A percentile compares a stretch with the other conserved stretches of the same genome.
These are phyloP conservation scores for Xylaria sp. DNA, from an alignment of 2,329 filamentous ascomycete genomes.

Conservation along the genomic window DNA sequence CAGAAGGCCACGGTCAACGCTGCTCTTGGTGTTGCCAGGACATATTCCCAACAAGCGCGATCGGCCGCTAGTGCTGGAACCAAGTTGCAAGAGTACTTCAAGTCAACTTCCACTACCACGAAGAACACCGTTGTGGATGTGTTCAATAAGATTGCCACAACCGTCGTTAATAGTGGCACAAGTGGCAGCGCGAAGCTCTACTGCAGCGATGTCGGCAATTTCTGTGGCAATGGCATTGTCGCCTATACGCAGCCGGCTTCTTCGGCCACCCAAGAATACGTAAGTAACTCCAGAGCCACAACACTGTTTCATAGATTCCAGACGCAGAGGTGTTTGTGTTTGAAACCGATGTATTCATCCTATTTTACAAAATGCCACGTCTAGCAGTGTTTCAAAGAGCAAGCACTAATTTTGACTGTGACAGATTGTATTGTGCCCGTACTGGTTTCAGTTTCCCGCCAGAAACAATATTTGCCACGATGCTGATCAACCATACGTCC, in stretches of 20 bases:
- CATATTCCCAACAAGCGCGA: constrained; percentile 1
- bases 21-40: constrained; percentile 5
- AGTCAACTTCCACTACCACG: constrained; percentile 11
- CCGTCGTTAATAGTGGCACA: constrained; percentile 8
- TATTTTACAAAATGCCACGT: not conserved
- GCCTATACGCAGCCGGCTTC: constrained; percentile 4
- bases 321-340: not conserved
- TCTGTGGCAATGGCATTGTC: constrained; percentile 3
- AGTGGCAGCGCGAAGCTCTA: constrained; percentile 15
- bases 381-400: not conserved
- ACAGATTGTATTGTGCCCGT: constrained; percentile 13
- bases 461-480: constrained; percentile 6
- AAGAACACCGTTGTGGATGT: constrained; percentile 5
- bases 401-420: not conserved
- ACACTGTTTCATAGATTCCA: too few relatives aligned
- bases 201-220: constrained; percentile 7
- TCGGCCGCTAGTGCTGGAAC: constrained; percentile 7
- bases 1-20: not conserved
- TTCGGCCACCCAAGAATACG: constrained; percentile 12
- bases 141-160: constrained; percentile 13
- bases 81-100: constrained; percentile 18
- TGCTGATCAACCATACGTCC: constrained; percentile 15
- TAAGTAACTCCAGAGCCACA: not conserved
- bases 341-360: not conserved
- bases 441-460: constrained; percentile 15